Conservation (phyloP, 768 basidiomycete genomes). For the Crepidotus variabilis region DNA sequence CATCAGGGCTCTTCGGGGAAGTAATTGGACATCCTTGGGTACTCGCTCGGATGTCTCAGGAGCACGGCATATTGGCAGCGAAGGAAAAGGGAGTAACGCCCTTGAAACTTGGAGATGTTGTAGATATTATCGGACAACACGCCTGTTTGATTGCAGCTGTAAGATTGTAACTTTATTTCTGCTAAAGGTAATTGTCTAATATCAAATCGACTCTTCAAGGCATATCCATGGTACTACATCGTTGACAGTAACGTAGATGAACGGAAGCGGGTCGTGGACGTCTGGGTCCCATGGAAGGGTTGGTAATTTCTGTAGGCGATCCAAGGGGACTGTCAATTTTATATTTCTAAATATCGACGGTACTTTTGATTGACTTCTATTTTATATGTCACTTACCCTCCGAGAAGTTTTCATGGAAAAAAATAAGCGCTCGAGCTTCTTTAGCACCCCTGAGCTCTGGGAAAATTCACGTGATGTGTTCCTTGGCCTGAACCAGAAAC, state of each 20-base stretch:
- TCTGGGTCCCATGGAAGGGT: slow-evolving; percentile 91
- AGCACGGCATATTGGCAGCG: slow-evolving; percentile 69
- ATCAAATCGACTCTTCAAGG: slow-evolving; percentile 23
- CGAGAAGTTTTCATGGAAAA: background rate
- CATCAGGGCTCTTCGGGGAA: slow-evolving; percentile 66
- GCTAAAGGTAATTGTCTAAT: background rate
- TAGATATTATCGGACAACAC: slow-evolving; percentile 81
- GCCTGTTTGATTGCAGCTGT: slow-evolving; percentile 79
- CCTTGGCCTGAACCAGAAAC: slow-evolving; percentile 1
- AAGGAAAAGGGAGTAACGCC: slow-evolving; percentile 20
- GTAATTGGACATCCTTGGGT: slow-evolving; percentile 64
- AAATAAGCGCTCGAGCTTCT: background rate
- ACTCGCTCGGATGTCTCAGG: slow-evolving; percentile 66
- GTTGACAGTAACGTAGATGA: slow-evolving; percentile 59
- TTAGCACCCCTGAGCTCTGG: background rate
- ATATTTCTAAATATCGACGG: no score
- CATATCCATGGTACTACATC: slow-evolving; percentile 80
- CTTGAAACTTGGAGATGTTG: slow-evolving; percentile 53
- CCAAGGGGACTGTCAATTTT: background rate
- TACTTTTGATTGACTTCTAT: no score
- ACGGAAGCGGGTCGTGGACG: slow-evolving; percentile 60
- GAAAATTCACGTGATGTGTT: background rate
- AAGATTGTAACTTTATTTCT: slow-evolving; percentile 12
- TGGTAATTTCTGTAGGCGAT: slow-evolving; percentile 47
- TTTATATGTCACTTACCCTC: background rate